phyloP scores from a whole-genome alignment of 1,284 basidiomycete genomes.

The Ceratobasidium sp. region DNA sequence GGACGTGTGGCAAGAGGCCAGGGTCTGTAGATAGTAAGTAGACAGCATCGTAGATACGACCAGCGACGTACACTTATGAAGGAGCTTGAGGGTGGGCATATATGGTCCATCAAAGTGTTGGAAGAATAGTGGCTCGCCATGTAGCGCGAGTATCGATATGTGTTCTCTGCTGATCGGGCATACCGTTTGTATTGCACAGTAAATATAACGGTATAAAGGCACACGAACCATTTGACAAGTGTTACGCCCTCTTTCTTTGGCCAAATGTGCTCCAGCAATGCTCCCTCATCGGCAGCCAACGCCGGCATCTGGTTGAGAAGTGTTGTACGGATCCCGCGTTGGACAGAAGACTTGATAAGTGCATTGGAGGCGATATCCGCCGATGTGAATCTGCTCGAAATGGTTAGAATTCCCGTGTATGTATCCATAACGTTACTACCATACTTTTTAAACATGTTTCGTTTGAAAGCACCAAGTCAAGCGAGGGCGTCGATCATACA shows the following conservation, averaged over 20 bases:
- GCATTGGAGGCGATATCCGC: conserved; percentile 91
- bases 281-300: conserved; percentile 59
- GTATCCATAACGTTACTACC: conserved; percentile 11
- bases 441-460: conserved; percentile 44
- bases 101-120: conserved; percentile 97
- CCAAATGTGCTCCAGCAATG: conserved; percentile 91
- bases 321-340: conserved; percentile 83
- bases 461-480: background rate
- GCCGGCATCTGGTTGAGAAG: conserved; percentile 88
- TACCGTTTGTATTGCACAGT: conserved; percentile 36
- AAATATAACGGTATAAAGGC: background rate
- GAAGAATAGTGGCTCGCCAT: conserved; percentile 90
- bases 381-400: conserved; percentile 75
- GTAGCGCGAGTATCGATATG: conserved; percentile 88
- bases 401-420: background rate
- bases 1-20: conserved; percentile 84
- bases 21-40: conserved; percentile 68
- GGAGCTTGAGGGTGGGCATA: conserved; percentile 83
- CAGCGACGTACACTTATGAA: conserved; percentile 83
- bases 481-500: background rate
- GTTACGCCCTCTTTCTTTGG: conserved; percentile 97
- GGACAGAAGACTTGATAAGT: conserved; percentile 94
- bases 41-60: conserved; percentile 4
- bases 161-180: conserved; percentile 81
- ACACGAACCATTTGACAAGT: conserved; percentile 94